Conservation (phyloP, 441 rosid species). For the Croton laevigatus region DNA sequence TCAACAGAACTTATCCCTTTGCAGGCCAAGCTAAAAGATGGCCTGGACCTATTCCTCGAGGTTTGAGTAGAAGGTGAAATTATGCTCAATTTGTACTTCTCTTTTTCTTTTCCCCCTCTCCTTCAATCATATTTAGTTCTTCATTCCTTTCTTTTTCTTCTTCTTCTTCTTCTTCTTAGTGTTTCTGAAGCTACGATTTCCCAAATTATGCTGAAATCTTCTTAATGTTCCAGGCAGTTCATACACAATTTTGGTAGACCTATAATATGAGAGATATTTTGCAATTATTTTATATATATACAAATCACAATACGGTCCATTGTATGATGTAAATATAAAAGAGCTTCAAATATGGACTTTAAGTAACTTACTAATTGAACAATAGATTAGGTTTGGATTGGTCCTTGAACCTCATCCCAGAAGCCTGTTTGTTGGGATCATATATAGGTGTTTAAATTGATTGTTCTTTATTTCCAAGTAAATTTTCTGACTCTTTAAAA, state of each 20-base stretch:
- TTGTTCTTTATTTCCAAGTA: neutral
- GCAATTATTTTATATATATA: neutral
- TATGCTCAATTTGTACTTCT: neutral
- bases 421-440: neutral
- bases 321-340: neutral
- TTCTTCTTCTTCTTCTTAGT: neutral
- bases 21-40: constrained; percentile 58
- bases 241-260: neutral
- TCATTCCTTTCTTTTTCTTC: neutral
- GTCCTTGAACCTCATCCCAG: neutral
- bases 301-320: neutral
- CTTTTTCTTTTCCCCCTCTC: constrained; percentile 1
- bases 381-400: neutral
- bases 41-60: constrained; percentile 80
- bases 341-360: too few species aligned
- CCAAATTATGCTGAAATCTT: neutral
- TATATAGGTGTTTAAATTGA: neutral
- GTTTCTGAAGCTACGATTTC: constrained; percentile 4
- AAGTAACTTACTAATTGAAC: neutral
- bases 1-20: constrained; percentile 48
- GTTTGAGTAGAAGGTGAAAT: constrained; percentile 60
- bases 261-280: neutral
- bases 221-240: neutral
- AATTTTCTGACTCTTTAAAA: constrained; percentile 12
- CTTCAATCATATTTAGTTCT: neutral